phyloP scores from a whole-genome alignment of 1,284 basidiomycete genomes.

The Apiotrichum porosum region DNA sequence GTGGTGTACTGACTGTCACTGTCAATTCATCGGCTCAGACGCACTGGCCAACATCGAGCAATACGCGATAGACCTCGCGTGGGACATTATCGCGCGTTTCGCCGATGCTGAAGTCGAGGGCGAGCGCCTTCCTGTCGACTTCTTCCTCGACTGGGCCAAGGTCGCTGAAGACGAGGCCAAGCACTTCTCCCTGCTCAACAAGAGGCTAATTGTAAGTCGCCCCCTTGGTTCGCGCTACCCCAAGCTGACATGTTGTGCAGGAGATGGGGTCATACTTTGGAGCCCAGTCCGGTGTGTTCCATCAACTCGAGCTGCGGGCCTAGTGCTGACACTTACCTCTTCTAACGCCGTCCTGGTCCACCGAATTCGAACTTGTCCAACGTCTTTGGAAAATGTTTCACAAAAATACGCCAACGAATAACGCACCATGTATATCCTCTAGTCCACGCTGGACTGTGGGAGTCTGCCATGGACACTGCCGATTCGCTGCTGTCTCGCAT shows the following conservation, averaged over 20 bases:
- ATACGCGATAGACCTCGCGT: constrained; percentile 82
- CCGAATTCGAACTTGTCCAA: no score
- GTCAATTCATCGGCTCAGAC: no score
- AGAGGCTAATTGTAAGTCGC: constrained; percentile 55
- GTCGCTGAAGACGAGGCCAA: constrained; percentile 82
- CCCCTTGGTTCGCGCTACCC: constrained; percentile 37
- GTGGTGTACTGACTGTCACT: background rate
- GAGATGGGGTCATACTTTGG: constrained; percentile 72
- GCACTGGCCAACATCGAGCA: constrained; percentile 86
- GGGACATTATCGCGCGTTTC: constrained; percentile 79
- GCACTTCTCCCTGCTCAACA: constrained; percentile 52
- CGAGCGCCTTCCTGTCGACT: constrained; percentile 61
- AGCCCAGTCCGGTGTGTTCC: constrained; percentile 35
- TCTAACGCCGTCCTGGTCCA: background rate
- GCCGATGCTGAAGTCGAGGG: constrained; percentile 50
- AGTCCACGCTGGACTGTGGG: constrained; percentile 78
- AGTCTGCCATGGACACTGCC: constrained; percentile 69
- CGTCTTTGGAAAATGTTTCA: no score
- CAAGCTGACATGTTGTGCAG: constrained; percentile 21
- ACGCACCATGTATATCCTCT: no score
- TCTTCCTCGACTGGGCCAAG: constrained; percentile 70
- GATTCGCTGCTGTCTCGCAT: constrained; percentile 68
- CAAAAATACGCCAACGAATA: no score
- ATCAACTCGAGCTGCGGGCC: background rate
- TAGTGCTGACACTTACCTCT: background rate